Conservation (phyloP, 2,329 filamentous ascomycete species). For the Trichoderma semiorbis region DNA sequence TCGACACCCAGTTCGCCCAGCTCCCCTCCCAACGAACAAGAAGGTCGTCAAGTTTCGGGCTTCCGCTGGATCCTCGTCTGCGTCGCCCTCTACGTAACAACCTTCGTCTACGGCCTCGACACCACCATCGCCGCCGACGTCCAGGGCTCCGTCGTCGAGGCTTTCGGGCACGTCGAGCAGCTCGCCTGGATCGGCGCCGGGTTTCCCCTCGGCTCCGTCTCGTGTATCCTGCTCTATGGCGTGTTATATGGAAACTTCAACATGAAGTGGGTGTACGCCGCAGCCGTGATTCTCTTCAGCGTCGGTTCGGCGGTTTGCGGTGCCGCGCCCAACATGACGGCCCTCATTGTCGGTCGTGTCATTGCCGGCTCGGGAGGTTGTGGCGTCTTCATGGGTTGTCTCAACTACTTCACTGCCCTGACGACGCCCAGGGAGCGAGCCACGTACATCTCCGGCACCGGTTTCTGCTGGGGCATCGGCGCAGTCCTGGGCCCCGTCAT, state of each 20-base stretch:
- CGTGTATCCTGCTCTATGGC: conserved; percentile 35
- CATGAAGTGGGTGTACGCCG: conserved; percentile 39
- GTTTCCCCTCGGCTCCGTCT: conserved; percentile 41
- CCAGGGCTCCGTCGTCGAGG: conserved; percentile 39
- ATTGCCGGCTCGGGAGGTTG: conserved; percentile 41
- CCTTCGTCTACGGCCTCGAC: conserved; percentile 27
- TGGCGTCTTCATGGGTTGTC: conserved; percentile 37
- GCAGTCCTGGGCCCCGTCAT: conserved; percentile 41
- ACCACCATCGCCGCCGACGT: conserved; percentile 51
- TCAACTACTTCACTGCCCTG: conserved; percentile 18
- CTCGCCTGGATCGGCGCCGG: conserved; percentile 41
- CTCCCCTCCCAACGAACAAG: background rate
- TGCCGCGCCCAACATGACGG: conserved; percentile 40
- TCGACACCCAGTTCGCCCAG: background rate
- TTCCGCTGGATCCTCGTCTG: conserved; percentile 15
- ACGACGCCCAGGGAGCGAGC: conserved; percentile 27
- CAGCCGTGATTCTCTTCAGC: conserved; percentile 27
- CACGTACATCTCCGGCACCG: conserved; percentile 26
- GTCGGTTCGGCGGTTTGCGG: conserved; percentile 38
- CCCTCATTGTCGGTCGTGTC: conserved; percentile 44
- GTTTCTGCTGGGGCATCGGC: conserved; percentile 18
- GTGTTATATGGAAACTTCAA: conserved; percentile 43
- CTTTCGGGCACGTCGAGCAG: conserved; percentile 36
- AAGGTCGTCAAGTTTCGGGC: background rate
- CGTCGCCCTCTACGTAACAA: conserved; percentile 9